These are phyloP conservation scores for Cryptosporidium sp. DNA, from an alignment of 169 alveolate genomes.

Conservation along the genomic window DNA sequence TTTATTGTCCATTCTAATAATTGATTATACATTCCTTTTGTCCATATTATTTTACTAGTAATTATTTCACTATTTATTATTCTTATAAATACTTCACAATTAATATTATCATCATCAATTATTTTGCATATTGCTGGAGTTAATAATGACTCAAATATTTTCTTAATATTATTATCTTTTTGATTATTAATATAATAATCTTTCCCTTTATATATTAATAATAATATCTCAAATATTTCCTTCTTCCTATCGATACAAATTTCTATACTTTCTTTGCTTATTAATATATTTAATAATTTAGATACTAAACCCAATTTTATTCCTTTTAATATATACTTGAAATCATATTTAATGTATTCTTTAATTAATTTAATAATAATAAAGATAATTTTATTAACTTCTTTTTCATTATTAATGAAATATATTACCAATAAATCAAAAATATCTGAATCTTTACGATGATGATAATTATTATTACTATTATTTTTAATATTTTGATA, in stretches of 20 bases:
- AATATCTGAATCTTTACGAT: background rate
- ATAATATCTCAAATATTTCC: slow-evolving; percentile 17
- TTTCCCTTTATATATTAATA: background rate
- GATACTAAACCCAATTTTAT: slow-evolving; percentile 26
- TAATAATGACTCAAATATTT: slow-evolving; percentile 40
- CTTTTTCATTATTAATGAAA: background rate
- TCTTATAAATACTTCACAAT: background rate
- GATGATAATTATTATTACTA: background rate
- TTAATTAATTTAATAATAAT: slow-evolving; percentile 17
- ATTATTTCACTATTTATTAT: slow-evolving; percentile 7
- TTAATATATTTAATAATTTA: slow-evolving; percentile 29
- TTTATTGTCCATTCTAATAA: slow-evolving; percentile 40
- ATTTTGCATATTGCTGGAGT: slow-evolving; percentile 64
- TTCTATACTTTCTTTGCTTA: background rate
- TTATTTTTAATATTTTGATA: background rate
- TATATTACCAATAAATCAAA: slow-evolving; percentile 3
- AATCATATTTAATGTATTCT: slow-evolving; percentile 15
- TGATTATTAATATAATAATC: background rate
- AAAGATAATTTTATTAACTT: background rate
- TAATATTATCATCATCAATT: background rate
- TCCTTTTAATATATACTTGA: background rate
- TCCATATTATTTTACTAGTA: slow-evolving; percentile 65
- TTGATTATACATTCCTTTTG: slow-evolving; percentile 41
- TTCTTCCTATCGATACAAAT: background rate
- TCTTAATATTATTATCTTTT: background rate